Conservation (phyloP, 2,329 filamentous ascomycete genomes). For the Xylariomycetidae sp. region DNA sequence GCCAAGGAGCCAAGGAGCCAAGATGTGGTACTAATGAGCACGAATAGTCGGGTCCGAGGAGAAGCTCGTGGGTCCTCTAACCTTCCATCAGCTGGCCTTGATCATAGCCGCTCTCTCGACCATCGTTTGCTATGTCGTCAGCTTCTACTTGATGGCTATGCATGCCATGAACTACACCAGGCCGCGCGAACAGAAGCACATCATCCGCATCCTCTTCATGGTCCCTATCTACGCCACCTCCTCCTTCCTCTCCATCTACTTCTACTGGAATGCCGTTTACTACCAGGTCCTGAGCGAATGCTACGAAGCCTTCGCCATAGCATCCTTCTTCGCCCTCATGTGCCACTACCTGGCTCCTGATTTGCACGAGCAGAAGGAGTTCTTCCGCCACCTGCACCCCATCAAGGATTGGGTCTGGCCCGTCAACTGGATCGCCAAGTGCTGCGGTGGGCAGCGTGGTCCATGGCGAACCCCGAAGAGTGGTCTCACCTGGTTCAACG, state of each 20-base stretch:
- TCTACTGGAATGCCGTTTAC: constrained; percentile 73
- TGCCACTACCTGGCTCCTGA: constrained; percentile 75
- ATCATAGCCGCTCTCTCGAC: constrained; percentile 44
- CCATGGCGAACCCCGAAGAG: constrained; percentile 69
- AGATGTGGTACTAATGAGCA: too few relatives aligned
- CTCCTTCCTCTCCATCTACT: constrained; percentile 66
- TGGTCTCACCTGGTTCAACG: constrained; percentile 86
- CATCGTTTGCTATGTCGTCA: constrained; percentile 44
- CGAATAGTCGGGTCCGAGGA: constrained; percentile 43
- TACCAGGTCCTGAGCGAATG: constrained; percentile 76
- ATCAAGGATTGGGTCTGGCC: constrained; percentile 70
- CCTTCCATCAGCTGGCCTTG: constrained; percentile 49
- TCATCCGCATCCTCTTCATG: constrained; percentile 86
- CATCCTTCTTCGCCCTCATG: constrained; percentile 77
- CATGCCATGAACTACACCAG: constrained; percentile 57
- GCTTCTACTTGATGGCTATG: constrained; percentile 51
- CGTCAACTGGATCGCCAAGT: constrained; percentile 62
- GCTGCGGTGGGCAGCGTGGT: constrained; percentile 63
- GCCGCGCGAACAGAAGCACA: constrained; percentile 56
- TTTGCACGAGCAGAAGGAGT: constrained; percentile 74
- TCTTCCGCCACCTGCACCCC: constrained; percentile 63
- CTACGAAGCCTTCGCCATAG: constrained; percentile 85
- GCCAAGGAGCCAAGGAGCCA: constrained; percentile 12
- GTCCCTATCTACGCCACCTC: constrained; percentile 74
- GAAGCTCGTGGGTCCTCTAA: constrained; percentile 40